A percentile compares a stretch with the other conserved stretches of the same genome.
Conservation (phyloP, 1,139 yeast species). For the Yamadazyma buinensis region DNA sequence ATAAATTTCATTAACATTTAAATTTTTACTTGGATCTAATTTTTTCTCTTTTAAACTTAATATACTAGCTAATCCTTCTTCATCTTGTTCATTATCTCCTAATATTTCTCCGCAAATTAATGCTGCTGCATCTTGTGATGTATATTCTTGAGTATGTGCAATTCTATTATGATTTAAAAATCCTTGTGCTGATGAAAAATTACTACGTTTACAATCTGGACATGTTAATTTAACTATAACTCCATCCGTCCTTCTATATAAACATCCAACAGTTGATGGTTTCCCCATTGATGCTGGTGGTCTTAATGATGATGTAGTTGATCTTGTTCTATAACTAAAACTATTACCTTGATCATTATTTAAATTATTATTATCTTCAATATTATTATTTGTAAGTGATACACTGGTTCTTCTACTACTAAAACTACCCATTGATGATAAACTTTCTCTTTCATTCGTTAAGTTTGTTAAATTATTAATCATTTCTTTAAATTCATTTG, state of each 20-base stretch:
- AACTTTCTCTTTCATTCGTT: slow-evolving; percentile 1
- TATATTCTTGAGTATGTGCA: slow-evolving; percentile 69
- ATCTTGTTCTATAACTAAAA: slow-evolving; percentile 44
- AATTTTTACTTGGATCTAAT: slow-evolving; percentile 37
- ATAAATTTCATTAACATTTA: slow-evolving; percentile 38
- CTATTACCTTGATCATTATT: background rate
- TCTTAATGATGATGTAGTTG: slow-evolving; percentile 48
- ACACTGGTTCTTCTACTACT: background rate
- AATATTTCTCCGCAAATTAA: slow-evolving; percentile 61
- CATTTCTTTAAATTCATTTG: slow-evolving; percentile 9
- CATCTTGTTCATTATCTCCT: slow-evolving; percentile 58
- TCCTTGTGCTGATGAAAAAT: slow-evolving; percentile 78
- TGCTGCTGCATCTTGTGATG: slow-evolving; percentile 76
- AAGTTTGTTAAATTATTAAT: slow-evolving; percentile 1
- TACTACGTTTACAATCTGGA: slow-evolving; percentile 62
- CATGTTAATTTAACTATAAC: slow-evolving; percentile 65
- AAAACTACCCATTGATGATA: slow-evolving; percentile 2
- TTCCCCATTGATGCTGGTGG: slow-evolving; percentile 20
- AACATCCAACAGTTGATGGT: slow-evolving; percentile 46
- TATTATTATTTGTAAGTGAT: background rate
- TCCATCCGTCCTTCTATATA: slow-evolving; percentile 71
- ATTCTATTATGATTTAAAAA: slow-evolving; percentile 72
- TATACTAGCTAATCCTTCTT: slow-evolving; percentile 47
- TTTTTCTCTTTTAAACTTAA: slow-evolving; percentile 37
- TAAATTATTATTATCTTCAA: background rate